Conservation (phyloP, 2,329 filamentous ascomycete genomes). For the Xylaria sp. region DNA sequence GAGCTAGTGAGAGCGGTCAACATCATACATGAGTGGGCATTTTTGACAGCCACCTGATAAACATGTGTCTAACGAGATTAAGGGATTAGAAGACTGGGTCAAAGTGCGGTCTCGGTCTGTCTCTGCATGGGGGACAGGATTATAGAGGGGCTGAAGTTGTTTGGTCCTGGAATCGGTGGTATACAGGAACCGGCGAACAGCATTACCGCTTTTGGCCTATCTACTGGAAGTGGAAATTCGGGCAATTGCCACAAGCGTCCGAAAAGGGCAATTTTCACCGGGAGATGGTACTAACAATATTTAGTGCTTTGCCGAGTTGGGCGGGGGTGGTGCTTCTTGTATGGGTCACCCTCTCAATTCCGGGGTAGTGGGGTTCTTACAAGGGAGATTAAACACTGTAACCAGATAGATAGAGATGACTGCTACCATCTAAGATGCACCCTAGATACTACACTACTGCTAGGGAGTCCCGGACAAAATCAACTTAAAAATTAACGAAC, state of each 20-base stretch:
- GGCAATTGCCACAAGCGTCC: background rate
- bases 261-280: slow-evolving; percentile 10
- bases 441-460: no score
- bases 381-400: background rate
- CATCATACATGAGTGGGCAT: background rate
- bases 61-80: background rate
- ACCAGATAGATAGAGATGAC: background rate
- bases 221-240: background rate
- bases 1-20: background rate
- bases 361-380: background rate
- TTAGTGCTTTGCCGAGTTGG: background rate
- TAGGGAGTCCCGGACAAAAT: no score
- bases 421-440: no score
- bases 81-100: background rate
- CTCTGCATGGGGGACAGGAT: no score
- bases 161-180: background rate
- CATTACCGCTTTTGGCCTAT: slow-evolving; percentile 8
- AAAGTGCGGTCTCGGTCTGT: background rate
- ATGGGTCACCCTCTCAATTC: background rate
- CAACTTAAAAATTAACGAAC: no score
- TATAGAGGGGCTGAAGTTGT: background rate
- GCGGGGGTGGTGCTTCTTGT: background rate
- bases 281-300: background rate
- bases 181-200: background rate
- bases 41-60: background rate